Evolutionary conservation across 768 basidiomycete genomes (phyloP), one percentile per base, ranked within the genome.

Genomic region (Galerina sulciceps): DNA sequence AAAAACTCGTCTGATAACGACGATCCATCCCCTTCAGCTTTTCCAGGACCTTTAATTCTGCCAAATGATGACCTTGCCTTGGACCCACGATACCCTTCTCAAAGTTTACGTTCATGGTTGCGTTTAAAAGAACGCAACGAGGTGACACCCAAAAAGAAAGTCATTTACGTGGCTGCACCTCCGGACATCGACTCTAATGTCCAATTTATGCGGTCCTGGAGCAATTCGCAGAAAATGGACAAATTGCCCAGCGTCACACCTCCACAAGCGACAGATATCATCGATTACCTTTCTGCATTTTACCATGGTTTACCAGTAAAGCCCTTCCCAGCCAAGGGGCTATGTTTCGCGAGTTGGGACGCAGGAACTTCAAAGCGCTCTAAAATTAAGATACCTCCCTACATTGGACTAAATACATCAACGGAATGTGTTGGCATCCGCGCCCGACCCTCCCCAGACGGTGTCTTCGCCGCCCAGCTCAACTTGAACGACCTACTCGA

Each of bases 401-500:
- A 66, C 43, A 61, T 77, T 44, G 73, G 73, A 15, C 60, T 77
- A 26, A 65, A 69, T 26, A 70, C 68, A 9, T 44, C 63, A 3
- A 69, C 67, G 11, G 74, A 75, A 62, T 71, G 68, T 38, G 58
- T 75, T 15, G 65, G 76, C 13, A 73, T 77, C 46, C 73, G 76
- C 23, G 66, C 71, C 1, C 67, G 75, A 10, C 63, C 69, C 13
- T 70, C 71, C 4, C 47, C 46, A 13, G 71, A 73, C 40, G 57
- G 61, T 0, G 52, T 66, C 4, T 77, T 73, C 58, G 38, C 54
- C 11, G 64, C 65, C 11, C 76, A 77, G 48, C 66, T 77, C 35
- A 75, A 75, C 49, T 64, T 77, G 10, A 70, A 77, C 42, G 76
- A 75, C 60, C 63, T 75, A 10, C 69, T 77, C 20, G 76, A 77